Evolutionary conservation across 306 rosid species (phyloP), one percentile per base, ranked within the genome.

Genomic region (Cucurbita pepo): DNA sequence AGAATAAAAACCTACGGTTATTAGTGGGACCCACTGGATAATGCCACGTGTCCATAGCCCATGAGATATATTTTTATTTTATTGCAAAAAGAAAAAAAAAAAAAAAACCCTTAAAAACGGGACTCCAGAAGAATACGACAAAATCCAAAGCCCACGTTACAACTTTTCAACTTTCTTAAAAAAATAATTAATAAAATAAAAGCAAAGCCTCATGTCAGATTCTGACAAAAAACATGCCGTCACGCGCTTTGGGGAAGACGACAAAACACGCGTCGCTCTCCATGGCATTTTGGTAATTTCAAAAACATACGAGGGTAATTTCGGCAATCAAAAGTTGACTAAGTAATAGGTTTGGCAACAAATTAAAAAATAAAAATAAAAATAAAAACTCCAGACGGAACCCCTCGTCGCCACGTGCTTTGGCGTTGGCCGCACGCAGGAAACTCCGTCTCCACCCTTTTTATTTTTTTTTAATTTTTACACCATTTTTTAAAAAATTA

Each of bases 371-470:
- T 10, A 45, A 10, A 45, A 45, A 45, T 15, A 53, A 16, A 58
- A 58, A 5, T 79, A 53, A 7, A 0, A 77, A 13, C 25, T 60
- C 51, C 51, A 78, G 82, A 85, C 76, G 85, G 81, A 89, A 82
- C 83, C 77, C 85, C 79, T 90, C 88, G 95, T 88, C 88, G 88
- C 84, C 88, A 88, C 89, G 85, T 89, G 92, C 81, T 82, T 76
- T 86, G 89, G 92, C 89, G 88, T 92, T 76, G 84, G 87, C 84
- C 83, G 86, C 88, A 92, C 87, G 91, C 92, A 53, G 82, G 74
- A 83, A 85, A 85, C 83, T 67, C 66, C 67, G 69, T 79, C 81
- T 67, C 44, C 71, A 55, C 50, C 48, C n/a, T 40, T 22, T 66
- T 14, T 0, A 22, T 81, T 61, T 0, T 36, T 75, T 77, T 81